Conservation (phyloP, 2,329 filamentous ascomycete genomes). For the Colletotrichum trifolii region DNA sequence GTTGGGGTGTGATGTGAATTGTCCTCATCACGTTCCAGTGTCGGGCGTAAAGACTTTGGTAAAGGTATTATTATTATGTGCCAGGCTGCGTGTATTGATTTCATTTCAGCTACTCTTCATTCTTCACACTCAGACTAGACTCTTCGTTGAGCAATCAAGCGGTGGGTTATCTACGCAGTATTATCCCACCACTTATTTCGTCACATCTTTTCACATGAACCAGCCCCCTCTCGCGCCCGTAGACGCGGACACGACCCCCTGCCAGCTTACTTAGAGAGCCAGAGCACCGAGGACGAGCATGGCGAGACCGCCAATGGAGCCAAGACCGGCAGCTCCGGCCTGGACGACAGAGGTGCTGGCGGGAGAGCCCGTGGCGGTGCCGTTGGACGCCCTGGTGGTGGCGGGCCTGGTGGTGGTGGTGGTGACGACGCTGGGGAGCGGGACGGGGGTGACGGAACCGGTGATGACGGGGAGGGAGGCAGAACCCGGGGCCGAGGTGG, state of each 20-base stretch:
- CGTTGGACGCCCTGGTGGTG: constrained; percentile 5
- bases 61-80: constrained; percentile 20
- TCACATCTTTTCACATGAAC: constrained; percentile 1
- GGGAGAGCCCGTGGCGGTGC: constrained; percentile 29
- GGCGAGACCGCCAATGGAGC: constrained; percentile 33
- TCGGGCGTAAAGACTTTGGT: background rate
- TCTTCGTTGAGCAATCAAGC: background rate
- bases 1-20: too few species aligned
- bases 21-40: background rate
- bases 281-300: constrained; percentile 35
- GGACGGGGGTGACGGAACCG: constrained; percentile 23
- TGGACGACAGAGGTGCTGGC: constrained; percentile 11
- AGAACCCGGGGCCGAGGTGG: constrained; percentile 21
- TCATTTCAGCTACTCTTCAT: constrained; percentile 2
- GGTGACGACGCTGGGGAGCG: constrained; percentile 20
- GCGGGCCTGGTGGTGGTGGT: constrained; percentile 30
- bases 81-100: constrained; percentile 14
- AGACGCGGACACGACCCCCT: background rate
- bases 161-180: constrained; percentile 9
- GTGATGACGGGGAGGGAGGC: constrained; percentile 16
- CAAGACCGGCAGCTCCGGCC: constrained; percentile 32
- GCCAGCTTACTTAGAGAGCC: constrained; percentile 25
- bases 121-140: constrained; percentile 8
- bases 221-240: background rate
- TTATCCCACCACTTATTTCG: constrained; percentile 15